Evolutionary conservation across 208 protist species (phyloP), one percentile per base, ranked within the genome.

Genomic region (Wallacemonas sp.): DNA sequence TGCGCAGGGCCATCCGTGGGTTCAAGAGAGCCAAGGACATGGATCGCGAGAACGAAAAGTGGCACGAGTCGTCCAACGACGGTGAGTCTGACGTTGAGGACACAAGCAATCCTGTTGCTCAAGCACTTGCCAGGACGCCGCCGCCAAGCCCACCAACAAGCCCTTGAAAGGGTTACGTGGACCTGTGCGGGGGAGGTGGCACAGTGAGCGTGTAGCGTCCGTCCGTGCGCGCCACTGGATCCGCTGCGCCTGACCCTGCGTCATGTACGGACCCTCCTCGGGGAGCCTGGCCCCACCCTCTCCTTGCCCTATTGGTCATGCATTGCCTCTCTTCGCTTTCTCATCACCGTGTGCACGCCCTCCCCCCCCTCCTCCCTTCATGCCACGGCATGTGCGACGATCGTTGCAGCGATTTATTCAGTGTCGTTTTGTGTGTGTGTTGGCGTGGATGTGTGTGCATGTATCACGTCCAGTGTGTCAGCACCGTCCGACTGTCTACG

Each of bases 11-110:
- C 4, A 76, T 93, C 8, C 63, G 59, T 3, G 83, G 76, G 38
- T 92, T 94, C 65, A 64, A 88, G 19, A 60, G 76, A 27, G 78
- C 88, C 1, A 83, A 83, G 66, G 76, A 79, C 42, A 29, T 86
- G 17, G 88, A 96, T 59, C 27, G 52, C 9, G 50, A 65, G 30
- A 96, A 96, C 39, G 88, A 91, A 70, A 81, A 74, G 33, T 76
- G 88, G 59, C 88, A 87, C 10, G 71, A 77, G n/a, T 61, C 19
- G 5, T 62, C 66, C 17, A 41, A 58, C 61, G 68, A 48, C 33
- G 53, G 50, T 9, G 37, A 30, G n/a, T 62, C 45, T 5, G 42
- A 66, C 19, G n/a, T 37, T 4, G 50, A 57, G 3, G 50, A 57
- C 29, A 39, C 50, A 17, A 57, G n/a, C 50, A 57, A 57, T 37